These are phyloP conservation scores for Pittosporum tobira DNA, from an alignment of 129 eudicot species.

Conservation along the genomic window DNA sequence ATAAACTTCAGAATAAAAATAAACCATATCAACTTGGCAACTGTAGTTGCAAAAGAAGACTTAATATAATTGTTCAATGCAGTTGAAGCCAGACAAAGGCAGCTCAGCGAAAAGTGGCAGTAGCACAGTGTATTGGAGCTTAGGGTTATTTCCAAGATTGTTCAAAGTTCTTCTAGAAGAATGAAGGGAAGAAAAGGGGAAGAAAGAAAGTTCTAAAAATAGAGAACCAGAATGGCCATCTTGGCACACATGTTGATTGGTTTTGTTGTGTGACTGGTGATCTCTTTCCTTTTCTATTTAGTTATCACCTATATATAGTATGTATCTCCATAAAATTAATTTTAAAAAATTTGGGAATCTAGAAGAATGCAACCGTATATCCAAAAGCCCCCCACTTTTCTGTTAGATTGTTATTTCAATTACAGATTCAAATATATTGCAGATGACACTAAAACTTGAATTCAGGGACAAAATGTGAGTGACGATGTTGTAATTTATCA, in stretches of 20 bases:
- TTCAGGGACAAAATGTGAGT: not conserved
- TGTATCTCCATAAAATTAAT: no score
- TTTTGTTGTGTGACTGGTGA: no score
- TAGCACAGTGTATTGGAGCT: no score
- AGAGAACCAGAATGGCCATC: not conserved
- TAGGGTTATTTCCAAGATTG: no score
- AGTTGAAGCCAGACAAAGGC: not conserved
- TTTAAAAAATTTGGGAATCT: no score
- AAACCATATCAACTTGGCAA: not conserved
- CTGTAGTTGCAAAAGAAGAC: no score
- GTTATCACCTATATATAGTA: no score
- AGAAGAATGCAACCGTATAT: not conserved
- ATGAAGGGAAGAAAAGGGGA: no score
- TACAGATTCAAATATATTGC: not conserved
- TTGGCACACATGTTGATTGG: not conserved
- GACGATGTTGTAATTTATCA: not conserved
- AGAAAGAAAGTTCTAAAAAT: not conserved
- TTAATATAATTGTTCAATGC: not conserved
- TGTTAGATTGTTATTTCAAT: no score
- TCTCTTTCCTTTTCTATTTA: no score
- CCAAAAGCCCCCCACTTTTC: not conserved
- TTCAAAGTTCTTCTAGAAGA: no score
- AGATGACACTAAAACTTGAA: not conserved
- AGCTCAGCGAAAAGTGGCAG: no score
- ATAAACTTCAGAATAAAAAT: conserved; percentile 1